phyloP scores from a whole-genome alignment of 768 basidiomycete species.

The Strobilomyces echinocephalus region DNA sequence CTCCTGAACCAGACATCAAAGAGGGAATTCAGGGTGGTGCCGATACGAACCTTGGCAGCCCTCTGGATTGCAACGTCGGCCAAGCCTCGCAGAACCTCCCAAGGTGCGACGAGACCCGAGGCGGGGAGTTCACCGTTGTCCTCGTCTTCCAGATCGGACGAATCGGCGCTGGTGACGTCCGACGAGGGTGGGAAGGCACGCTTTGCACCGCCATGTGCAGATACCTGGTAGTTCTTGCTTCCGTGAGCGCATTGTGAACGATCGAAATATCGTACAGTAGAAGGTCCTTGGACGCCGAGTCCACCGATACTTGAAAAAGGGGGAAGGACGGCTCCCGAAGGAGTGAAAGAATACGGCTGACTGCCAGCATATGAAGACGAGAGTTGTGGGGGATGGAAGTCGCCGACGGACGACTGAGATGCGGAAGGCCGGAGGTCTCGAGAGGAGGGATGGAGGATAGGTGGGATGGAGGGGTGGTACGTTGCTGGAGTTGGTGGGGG shows the following conservation, averaged over 20 bases:
- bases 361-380: constrained; percentile 37
- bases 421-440: not conserved
- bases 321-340: constrained; percentile 55
- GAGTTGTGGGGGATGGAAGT: constrained; percentile 42
- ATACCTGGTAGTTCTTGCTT: constrained; percentile 30
- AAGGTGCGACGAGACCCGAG: constrained; percentile 77
- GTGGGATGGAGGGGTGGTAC: constrained; percentile 28
- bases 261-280: constrained; percentile 56
- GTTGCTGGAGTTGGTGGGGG: constrained; percentile 29
- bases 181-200: constrained; percentile 59
- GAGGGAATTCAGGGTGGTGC: not conserved
- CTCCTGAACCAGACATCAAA: constrained; percentile 43
- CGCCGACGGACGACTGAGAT: constrained; percentile 28
- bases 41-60: constrained; percentile 59
- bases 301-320: constrained; percentile 67
- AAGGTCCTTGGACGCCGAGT: constrained; percentile 48
- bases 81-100: constrained; percentile 77
- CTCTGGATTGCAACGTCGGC: constrained; percentile 79
- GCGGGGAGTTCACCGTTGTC: constrained; percentile 77
- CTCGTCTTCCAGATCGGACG: constrained; percentile 81
- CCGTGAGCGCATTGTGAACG: constrained; percentile 28
- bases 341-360: constrained; percentile 30
- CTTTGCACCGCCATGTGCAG: constrained; percentile 44
- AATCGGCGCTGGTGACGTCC: constrained; percentile 71
- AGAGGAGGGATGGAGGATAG: constrained; percentile 22